Percentiles rank a stretch among this genome's conserved stretches.
phyloP scores from a whole-genome alignment of 164 flowering plant genomes.

The Macadamia integrifolia region DNA sequence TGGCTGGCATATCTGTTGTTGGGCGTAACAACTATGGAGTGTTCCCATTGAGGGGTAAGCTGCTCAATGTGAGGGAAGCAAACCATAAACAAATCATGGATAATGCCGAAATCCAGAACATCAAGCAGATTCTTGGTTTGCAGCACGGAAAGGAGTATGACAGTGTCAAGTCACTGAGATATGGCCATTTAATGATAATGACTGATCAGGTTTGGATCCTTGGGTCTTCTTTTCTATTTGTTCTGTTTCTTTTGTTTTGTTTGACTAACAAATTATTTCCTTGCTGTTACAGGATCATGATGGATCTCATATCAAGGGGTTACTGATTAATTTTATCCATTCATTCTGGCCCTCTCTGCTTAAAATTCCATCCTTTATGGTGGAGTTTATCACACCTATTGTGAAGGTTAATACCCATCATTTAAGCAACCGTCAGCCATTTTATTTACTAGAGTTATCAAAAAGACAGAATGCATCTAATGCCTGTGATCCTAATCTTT shows the following conservation, averaged over 20 bases:
- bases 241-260: too few species aligned
- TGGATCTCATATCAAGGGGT: conserved; percentile 95
- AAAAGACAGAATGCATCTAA: background rate
- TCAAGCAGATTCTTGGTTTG: conserved; percentile 86
- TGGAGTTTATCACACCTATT: conserved; percentile 91
- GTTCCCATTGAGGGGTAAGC: conserved; percentile 89
- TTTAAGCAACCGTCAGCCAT: background rate
- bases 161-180: conserved; percentile 66
- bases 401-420: conserved; percentile 57
- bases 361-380: conserved; percentile 70
- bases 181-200: conserved; percentile 98
- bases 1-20: conserved; percentile 77
- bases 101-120: conserved; percentile 67
- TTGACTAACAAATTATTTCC: background rate
- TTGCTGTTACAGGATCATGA: conserved; percentile 72
- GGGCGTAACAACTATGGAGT: conserved; percentile 79
- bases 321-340: conserved; percentile 84
- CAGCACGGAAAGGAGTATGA: conserved; percentile 70
- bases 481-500: background rate
- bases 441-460: too few species aligned
- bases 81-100: conserved; percentile 63
- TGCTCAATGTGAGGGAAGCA: conserved; percentile 97
- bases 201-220: conserved; percentile 75
- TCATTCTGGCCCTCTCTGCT: conserved; percentile 96
- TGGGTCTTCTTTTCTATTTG: background rate